Conservation (phyloP, 371 early-diverging fungal species). For the Smittium mucronatum region DNA sequence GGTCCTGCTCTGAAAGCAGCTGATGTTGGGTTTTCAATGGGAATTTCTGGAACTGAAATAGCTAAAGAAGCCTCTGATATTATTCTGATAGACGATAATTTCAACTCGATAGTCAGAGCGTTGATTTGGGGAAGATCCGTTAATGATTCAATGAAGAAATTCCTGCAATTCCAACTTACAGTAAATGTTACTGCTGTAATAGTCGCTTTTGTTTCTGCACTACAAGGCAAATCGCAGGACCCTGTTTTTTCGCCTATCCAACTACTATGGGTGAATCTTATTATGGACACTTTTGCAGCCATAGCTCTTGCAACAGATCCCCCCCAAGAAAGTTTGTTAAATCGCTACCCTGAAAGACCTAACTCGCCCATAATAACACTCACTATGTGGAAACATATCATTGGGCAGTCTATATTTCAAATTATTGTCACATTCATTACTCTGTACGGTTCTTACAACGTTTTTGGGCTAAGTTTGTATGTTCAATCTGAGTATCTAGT, state of each 20-base stretch:
- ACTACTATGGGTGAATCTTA: conserved; percentile 81
- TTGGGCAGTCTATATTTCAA: conserved; percentile 79
- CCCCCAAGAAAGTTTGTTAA: conserved; percentile 55
- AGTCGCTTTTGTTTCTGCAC: conserved; percentile 49
- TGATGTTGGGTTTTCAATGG: conserved; percentile 97
- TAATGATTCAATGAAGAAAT: conserved; percentile 87
- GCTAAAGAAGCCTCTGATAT: conserved; percentile 96
- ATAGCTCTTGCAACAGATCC: conserved; percentile 80
- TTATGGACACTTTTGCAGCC: conserved; percentile 83
- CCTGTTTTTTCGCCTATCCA: conserved; percentile 75
- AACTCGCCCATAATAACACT: conserved; percentile 67
- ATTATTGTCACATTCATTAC: conserved; percentile 46
- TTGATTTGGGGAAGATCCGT: conserved; percentile 92
- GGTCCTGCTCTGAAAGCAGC: conserved; percentile 91
- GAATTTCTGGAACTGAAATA: conserved; percentile 95
- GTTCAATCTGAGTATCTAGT: conserved; percentile 34
- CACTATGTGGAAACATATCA: conserved; percentile 86
- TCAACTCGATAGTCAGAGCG: conserved; percentile 80
- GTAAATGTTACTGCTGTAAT: conserved; percentile 87
- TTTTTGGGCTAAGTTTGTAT: conserved; percentile 41
- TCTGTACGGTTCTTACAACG: conserved; percentile 43
- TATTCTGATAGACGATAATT: conserved; percentile 91
- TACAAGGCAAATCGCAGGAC: conserved; percentile 38
- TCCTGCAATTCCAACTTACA: conserved; percentile 92
- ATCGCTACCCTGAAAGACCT: conserved; percentile 64